Evolutionary conservation across 352 stramenopile species (phyloP).

Genomic region (Globisporangium barbulae): DNA sequence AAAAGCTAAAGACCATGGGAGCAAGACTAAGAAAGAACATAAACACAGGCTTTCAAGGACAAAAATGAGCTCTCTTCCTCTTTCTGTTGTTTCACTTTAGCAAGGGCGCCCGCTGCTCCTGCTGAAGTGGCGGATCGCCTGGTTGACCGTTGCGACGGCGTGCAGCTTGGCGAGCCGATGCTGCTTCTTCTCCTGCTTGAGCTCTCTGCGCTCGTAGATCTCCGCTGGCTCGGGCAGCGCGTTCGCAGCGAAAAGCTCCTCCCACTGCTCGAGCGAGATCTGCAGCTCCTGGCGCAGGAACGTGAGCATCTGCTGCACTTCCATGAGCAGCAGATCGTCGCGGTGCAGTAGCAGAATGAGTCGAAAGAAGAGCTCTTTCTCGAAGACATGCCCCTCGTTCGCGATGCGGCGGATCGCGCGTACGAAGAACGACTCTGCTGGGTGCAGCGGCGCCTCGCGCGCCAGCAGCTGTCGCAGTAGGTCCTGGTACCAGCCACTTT

Average conservation of each 20-base stretch:
- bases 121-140: constrained; percentile 29
- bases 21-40: background rate
- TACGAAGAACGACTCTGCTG: constrained; percentile 53
- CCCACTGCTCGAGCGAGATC: constrained; percentile 39
- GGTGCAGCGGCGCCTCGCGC: constrained; percentile 34
- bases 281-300: constrained; percentile 38
- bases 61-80: background rate
- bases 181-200: constrained; percentile 22
- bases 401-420: constrained; percentile 43
- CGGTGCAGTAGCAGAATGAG: constrained; percentile 41
- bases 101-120: constrained; percentile 2
- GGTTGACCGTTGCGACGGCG: constrained; percentile 27
- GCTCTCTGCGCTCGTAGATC: constrained; percentile 24
- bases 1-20: background rate
- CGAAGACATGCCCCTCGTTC: constrained; percentile 44
- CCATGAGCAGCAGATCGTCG: constrained; percentile 39
- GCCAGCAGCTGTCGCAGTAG: constrained; percentile 44
- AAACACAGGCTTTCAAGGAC: background rate
- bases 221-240: constrained; percentile 31
- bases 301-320: constrained; percentile 50
- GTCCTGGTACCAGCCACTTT: constrained; percentile 47
- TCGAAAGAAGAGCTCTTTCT: constrained; percentile 33
- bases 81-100: background rate
- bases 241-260: constrained; percentile 37
- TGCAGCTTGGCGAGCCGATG: constrained; percentile 24